These are phyloP conservation scores for Aureobasidium sp. DNA, from an alignment of 2,329 filamentous ascomycete species.

Conservation along the genomic window DNA sequence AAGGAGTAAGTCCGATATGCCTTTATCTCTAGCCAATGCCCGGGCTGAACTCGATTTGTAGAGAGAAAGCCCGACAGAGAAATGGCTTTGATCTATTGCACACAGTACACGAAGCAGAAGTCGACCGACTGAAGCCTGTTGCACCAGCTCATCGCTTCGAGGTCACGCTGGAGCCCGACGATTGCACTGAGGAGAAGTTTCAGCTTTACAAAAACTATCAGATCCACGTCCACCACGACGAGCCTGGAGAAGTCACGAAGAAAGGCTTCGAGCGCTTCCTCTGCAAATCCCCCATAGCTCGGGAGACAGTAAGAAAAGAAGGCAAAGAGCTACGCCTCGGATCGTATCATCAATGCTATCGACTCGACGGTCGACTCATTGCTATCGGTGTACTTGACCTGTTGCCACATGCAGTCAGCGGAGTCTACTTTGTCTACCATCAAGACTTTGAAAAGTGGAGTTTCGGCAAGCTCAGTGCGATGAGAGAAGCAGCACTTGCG, in stretches of 20 bases:
- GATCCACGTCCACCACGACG: slow-evolving; percentile 60
- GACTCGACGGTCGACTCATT: slow-evolving; percentile 65
- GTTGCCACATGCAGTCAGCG: slow-evolving; percentile 66
- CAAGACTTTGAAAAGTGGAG: slow-evolving; percentile 60
- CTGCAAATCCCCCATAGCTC: slow-evolving; percentile 57
- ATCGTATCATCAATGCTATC: slow-evolving; percentile 74
- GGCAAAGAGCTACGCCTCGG: slow-evolving; percentile 52
- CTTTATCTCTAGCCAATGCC: too few relatives aligned
- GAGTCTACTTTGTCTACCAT: slow-evolving; percentile 77
- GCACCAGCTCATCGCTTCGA: slow-evolving; percentile 57
- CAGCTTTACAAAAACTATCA: slow-evolving; percentile 68
- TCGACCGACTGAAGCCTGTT: slow-evolving; percentile 38
- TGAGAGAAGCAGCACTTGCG: slow-evolving; percentile 64
- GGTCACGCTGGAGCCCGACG: slow-evolving; percentile 61
- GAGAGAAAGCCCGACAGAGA: slow-evolving; percentile 51
- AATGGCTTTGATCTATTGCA: slow-evolving; percentile 59
- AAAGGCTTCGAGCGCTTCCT: slow-evolving; percentile 62
- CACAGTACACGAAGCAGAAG: slow-evolving; percentile 62
- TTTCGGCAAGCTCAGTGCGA: slow-evolving; percentile 66
- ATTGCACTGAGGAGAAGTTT: slow-evolving; percentile 69
- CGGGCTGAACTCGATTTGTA: slow-evolving; percentile 18
- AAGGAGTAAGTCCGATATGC: slow-evolving; percentile 44
- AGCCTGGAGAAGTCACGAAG: slow-evolving; percentile 48
- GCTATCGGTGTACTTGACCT: slow-evolving; percentile 71
- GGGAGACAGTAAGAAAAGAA: slow-evolving; percentile 37